phyloP scores from a whole-genome alignment of 164 flowering plant species.

The Aristolochia contorta region DNA sequence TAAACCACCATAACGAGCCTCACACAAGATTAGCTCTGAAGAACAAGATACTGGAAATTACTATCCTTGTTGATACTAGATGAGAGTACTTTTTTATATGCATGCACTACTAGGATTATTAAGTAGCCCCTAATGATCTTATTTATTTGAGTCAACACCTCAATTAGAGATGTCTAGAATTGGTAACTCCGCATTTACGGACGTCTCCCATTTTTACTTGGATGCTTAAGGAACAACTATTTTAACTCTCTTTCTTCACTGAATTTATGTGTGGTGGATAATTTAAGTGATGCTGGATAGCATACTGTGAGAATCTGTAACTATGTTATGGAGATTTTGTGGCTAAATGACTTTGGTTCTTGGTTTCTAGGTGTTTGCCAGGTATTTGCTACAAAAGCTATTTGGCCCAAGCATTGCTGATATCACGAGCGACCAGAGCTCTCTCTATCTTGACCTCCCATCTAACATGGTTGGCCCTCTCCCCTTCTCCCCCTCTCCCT shows the following conservation, averaged over 20 bases:
- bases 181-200: not conserved
- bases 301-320: not conserved
- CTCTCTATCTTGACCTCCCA: conserved; percentile 84
- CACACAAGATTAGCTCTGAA: too few species aligned
- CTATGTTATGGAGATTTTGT: not conserved
- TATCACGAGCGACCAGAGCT: conserved; percentile 46
- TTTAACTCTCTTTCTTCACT: not conserved
- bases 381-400: conserved; percentile 61
- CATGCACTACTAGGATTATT: too few species aligned
- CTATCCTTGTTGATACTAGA: too few species aligned
- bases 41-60: too few species aligned
- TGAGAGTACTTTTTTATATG: too few species aligned
- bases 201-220: not conserved
- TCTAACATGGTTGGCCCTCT: conserved; percentile 72
- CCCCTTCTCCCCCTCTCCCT: conserved; percentile 18
- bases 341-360: not conserved
- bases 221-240: not conserved
- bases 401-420: conserved; percentile 63
- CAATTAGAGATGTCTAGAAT: not conserved
- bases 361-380: conserved; percentile 48
- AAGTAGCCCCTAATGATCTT: too few species aligned
- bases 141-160: too few species aligned
- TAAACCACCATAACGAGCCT: too few species aligned
- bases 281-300: not conserved
- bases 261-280: not conserved